These are phyloP conservation scores for Pseudogymnoascus sp. DNA, from an alignment of 2,329 filamentous ascomycete genomes.

Conservation along the genomic window DNA sequence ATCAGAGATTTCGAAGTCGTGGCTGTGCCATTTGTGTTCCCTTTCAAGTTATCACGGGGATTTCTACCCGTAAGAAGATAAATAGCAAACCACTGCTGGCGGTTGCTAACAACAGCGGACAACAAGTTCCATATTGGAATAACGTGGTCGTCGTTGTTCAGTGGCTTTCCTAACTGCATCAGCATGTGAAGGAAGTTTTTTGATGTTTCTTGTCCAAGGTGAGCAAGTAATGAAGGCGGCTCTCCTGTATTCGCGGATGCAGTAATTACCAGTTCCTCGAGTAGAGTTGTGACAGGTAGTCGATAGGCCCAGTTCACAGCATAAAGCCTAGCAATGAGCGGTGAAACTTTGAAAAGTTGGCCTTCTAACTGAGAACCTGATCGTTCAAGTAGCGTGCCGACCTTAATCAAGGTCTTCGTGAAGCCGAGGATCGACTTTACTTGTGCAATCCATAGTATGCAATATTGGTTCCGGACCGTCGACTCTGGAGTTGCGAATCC, in stretches of 20 bases:
- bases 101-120: conserved; percentile 74
- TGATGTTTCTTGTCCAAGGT: conserved; percentile 72
- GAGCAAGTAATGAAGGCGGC: conserved; percentile 86
- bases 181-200: conserved; percentile 76
- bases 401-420: conserved; percentile 59
- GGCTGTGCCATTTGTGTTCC: conserved; percentile 38
- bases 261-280: conserved; percentile 65
- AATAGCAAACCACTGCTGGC: conserved; percentile 93
- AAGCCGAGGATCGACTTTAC: conserved; percentile 57
- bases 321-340: conserved; percentile 68
- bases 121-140: conserved; percentile 76
- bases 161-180: conserved; percentile 66
- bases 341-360: conserved; percentile 72
- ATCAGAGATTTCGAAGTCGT: conserved; percentile 55
- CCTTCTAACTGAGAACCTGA: conserved; percentile 60
- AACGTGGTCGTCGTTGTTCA: conserved; percentile 55
- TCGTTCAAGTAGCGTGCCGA: conserved; percentile 54
- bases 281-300: conserved; percentile 54
- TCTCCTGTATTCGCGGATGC: conserved; percentile 60
- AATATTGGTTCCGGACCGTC: conserved; percentile 51
- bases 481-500: conserved; percentile 50
- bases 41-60: conserved; percentile 63
- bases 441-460: conserved; percentile 50
- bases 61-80: conserved; percentile 84
- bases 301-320: conserved; percentile 60